phyloP scores from a whole-genome alignment of 2,329 filamentous ascomycete genomes.

The Botrytis fabae region DNA sequence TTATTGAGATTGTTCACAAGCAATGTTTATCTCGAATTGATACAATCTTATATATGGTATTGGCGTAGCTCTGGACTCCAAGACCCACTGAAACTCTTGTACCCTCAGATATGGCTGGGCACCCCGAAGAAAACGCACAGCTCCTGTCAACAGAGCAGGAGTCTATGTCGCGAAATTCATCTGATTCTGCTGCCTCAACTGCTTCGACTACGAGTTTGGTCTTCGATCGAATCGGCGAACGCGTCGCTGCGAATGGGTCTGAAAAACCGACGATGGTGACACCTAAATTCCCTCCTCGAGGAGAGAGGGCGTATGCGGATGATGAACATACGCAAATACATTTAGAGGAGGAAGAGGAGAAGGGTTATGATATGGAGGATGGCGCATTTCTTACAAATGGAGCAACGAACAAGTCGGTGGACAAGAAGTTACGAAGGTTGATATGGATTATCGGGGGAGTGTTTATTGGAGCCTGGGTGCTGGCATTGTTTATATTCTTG shows the following conservation, averaged over 20 bases:
- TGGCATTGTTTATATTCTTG: conserved; percentile 67
- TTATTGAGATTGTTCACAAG: neutral
- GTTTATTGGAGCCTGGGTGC: conserved; percentile 66
- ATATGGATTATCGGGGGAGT: conserved; percentile 58
- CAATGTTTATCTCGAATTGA: conserved; percentile 8
- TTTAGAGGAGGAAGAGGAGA: conserved; percentile 38
- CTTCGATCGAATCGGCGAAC: conserved; percentile 72
- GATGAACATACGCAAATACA: conserved; percentile 30
- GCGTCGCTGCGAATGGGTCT: conserved; percentile 29
- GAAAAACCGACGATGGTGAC: conserved; percentile 35
- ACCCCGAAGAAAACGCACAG: conserved; percentile 35
- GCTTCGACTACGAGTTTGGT: conserved; percentile 83
- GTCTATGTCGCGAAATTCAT: conserved; percentile 32
- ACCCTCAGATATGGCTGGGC: conserved; percentile 36
- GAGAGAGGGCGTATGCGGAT: conserved; percentile 36
- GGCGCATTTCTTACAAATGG: conserved; percentile 43
- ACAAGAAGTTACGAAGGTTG: conserved; percentile 61
- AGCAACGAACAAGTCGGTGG: conserved; percentile 52
- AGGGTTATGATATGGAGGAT: conserved; percentile 51
- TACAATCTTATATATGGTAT: conserved; percentile 11
- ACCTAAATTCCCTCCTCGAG: conserved; percentile 35
- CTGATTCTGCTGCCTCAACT: conserved; percentile 61
- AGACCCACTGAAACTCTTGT: conserved; percentile 30
- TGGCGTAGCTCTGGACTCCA: conserved; percentile 15
- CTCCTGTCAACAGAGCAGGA: conserved; percentile 34